Evolutionary conservation across 306 rosid genomes (phyloP), one percentile per base, ranked within the genome.

Genomic region (Dryas octopetala): DNA sequence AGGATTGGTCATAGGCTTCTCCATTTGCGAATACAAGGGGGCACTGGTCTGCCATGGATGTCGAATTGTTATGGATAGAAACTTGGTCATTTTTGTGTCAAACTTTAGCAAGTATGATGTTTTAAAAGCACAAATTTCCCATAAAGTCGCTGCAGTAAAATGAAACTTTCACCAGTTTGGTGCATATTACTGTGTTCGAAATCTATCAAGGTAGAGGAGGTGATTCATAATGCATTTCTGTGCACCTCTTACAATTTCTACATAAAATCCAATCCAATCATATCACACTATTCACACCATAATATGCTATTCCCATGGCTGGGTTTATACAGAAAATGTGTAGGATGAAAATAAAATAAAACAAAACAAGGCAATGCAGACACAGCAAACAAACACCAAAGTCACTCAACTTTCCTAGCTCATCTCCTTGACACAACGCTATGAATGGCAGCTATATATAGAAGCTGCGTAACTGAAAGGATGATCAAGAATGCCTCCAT

Each of bases 401-500:
- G 71, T 41, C 40, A 4, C 23, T 47, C 55, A 51, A 63, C 4
- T 46, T 14, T 66, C 23, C 64, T 47, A 46, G 46, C 38, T 66
- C 17, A 54, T 80, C 89, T 83, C 77, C 84, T 83, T n/a, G 74
- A 23, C 2, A 71, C 78, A 54, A 75, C 89, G 28, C 84, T 79
- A 70, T 92, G 90, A 76, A 92, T 89, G 81, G 85, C 98, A 48
- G 82, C 91, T 17, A 96, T 82, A 77, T 96, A 96, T 64, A 89
- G 65, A 66, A 92, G 88, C 84, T 96, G 99, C 47, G 99, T 90
- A 38, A 68, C 98, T 17, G 99, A 83, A 53, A 96, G 96, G 83
- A 96, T 96, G 62, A 96, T 96, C 66, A 90, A 74, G 87, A 96
- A 96, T 19, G 96, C 96, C 77, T 96, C 98, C 93, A 96, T 89